Percentiles rank a stretch among this genome's conserved stretches.
Conservation (phyloP, 805 yeast genomes). For the Saccharomycopsis sp. region DNA sequence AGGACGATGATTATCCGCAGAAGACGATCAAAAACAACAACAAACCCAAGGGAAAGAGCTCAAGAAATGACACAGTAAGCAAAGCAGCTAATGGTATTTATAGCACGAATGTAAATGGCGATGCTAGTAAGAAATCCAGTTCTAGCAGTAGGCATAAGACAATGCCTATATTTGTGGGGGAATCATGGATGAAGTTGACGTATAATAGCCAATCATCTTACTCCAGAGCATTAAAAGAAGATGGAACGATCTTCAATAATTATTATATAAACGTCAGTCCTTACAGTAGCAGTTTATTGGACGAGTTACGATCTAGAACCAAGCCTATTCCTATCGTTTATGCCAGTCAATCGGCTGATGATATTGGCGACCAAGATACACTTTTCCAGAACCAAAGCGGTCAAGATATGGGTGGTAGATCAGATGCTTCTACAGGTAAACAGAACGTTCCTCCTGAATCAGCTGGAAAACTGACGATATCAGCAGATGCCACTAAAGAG, state of each 20-base stretch:
- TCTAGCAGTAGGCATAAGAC: conserved; percentile 28
- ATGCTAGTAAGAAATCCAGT: conserved; percentile 9
- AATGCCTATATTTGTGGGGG: conserved; percentile 73
- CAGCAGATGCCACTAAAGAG: neutral
- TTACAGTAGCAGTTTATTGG: conserved; percentile 6
- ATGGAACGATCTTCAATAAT: conserved; percentile 40
- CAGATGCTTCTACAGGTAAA: neutral
- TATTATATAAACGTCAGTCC: conserved; percentile 9
- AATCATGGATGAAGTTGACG: conserved; percentile 87
- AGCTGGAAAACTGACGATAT: neutral
- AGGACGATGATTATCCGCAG: conserved; percentile 8
- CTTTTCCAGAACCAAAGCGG: neutral
- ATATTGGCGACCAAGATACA: neutral
- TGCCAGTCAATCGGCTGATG: neutral
- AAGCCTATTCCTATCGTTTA: neutral
- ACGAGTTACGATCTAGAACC: neutral
- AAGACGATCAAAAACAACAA: conserved; percentile 4
- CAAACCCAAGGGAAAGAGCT: neutral
- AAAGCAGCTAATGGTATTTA: conserved; percentile 12
- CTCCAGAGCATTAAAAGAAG: conserved; percentile 75
- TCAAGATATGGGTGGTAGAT: neutral
- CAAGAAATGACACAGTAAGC: conserved; percentile 7
- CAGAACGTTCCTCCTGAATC: neutral
- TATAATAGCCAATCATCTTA: conserved; percentile 73
- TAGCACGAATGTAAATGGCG: conserved; percentile 4